These are phyloP conservation scores for Trichoderma citrinoviride DNA, from an alignment of 2,329 filamentous ascomycete genomes.

Conservation along the genomic window DNA sequence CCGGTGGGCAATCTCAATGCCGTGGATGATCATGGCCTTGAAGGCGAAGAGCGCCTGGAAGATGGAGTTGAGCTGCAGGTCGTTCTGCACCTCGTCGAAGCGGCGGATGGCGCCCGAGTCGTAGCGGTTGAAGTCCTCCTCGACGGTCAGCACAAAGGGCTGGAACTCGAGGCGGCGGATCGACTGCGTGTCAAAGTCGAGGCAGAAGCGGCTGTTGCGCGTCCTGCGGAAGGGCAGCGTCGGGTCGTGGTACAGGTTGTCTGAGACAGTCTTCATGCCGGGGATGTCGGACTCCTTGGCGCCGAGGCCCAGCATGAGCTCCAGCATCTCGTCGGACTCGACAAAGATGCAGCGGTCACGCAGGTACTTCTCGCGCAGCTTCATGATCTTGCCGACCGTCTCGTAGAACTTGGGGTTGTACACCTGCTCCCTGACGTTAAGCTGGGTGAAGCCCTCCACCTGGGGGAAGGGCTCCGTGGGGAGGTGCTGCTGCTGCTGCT, in stretches of 20 bases:
- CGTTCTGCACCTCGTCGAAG: conserved; percentile 32
- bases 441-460: conserved; percentile 21
- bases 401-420: conserved; percentile 30
- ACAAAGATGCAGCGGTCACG: conserved; percentile 30
- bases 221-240: conserved; percentile 31
- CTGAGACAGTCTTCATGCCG: conserved; percentile 26
- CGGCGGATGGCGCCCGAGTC: conserved; percentile 31
- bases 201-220: conserved; percentile 30
- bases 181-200: conserved; percentile 29
- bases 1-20: conserved; percentile 26
- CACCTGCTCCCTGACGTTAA: conserved; percentile 27
- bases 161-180: conserved; percentile 33
- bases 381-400: conserved; percentile 30
- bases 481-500: conserved; percentile 1
- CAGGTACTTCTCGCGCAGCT: conserved; percentile 27
- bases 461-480: conserved; percentile 11
- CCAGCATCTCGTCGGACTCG: conserved; percentile 28
- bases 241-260: conserved; percentile 29
- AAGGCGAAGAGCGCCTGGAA: conserved; percentile 34
- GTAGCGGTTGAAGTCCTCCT: conserved; percentile 34
- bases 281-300: conserved; percentile 30
- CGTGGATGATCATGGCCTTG: conserved; percentile 32
- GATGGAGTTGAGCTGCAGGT: conserved; percentile 33
- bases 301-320: conserved; percentile 28
- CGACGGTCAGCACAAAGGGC: conserved; percentile 30